Evolutionary conservation across 768 basidiomycete species (phyloP), one percentile per base, ranked within the genome.

Genomic region (Porphyrellus cyaneotinctus): DNA sequence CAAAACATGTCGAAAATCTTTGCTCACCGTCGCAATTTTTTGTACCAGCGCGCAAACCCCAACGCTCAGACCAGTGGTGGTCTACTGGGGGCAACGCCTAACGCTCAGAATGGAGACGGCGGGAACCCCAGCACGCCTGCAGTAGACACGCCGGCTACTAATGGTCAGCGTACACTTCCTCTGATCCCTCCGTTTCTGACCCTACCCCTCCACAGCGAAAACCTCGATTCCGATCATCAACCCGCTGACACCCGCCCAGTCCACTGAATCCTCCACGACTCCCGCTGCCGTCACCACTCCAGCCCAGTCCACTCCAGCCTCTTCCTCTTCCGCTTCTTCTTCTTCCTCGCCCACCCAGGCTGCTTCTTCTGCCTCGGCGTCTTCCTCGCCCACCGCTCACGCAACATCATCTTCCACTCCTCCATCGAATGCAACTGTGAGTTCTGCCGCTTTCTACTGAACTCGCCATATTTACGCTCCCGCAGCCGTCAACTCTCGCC

Each of bases 211-310:
- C 17, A 24, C n/a, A 64, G 64, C 44, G 11, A 18, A 43, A 31
- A 23, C 47, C 6, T 7, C 54, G 1, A n/a, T n/a, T n/a, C 30
- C n/a, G 2, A 0, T 18, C 6, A 2, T n/a, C 28, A 2, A n/a
- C 32, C 9, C 53, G 0, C 7, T 35, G 9, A 26, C 54, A 11
- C 33, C 63, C 15, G 20, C 55, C 6, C 52, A 61, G 18, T 44
- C 59, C 32, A 46, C 60, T 9, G 45, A 62, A 20, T 53, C 66
- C 36, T 28, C 64, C 13, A n/a, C 64, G 14, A 18, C 59, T 9
- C 20, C 61, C 4, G 2, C 57, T 20, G 18, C 51, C 6, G 3
- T 54, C 5, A 0, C 44, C 10, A 10, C 52, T 8, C 2, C 71
- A 2, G 42, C 57, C 10, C 36, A 37, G 1, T 12, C 56, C 12